A percentile compares a stretch with the other conserved stretches of the same genome.
phyloP scores from a whole-genome alignment of 768 basidiomycete species.

The Tricholoma terreum region DNA sequence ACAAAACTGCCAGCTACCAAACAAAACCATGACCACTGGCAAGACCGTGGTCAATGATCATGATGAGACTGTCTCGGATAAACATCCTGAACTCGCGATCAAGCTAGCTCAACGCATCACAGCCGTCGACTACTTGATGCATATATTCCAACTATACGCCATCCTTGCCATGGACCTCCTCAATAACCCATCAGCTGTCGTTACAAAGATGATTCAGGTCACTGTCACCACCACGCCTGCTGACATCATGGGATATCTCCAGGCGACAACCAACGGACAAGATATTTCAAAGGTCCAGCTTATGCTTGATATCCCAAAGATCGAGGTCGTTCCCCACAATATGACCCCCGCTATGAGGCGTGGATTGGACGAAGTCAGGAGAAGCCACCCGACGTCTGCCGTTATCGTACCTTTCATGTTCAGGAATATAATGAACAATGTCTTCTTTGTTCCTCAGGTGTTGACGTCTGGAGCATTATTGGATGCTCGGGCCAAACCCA shows the following conservation, averaged over 20 bases:
- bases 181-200: neutral
- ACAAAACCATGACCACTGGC: neutral
- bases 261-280: too few relatives aligned
- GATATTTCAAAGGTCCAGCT: too few relatives aligned
- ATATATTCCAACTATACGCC: constrained; percentile 12
- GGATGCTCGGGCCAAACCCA: constrained; percentile 1
- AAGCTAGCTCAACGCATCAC: constrained; percentile 7
- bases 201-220: constrained; percentile 6
- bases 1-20: constrained; percentile 4
- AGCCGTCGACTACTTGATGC: constrained; percentile 5
- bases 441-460: constrained; percentile 5
- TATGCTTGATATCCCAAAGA: too few relatives aligned
- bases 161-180: constrained; percentile 8
- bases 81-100: constrained; percentile 8
- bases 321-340: neutral
- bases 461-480: constrained; percentile 1
- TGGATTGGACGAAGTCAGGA: constrained; percentile 3
- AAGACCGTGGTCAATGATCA: too few relatives aligned
- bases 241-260: constrained; percentile 7
- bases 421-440: constrained; percentile 4
- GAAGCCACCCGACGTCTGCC: neutral
- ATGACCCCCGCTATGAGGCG: constrained; percentile 8
- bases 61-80: too few relatives aligned
- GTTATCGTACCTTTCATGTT: constrained; percentile 5
- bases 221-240: constrained; percentile 2